Evolutionary conservation across 768 basidiomycete genomes (phyloP), one percentile per base, ranked within the genome.

Genomic region (Lactarius pseudohatsudake): DNA sequence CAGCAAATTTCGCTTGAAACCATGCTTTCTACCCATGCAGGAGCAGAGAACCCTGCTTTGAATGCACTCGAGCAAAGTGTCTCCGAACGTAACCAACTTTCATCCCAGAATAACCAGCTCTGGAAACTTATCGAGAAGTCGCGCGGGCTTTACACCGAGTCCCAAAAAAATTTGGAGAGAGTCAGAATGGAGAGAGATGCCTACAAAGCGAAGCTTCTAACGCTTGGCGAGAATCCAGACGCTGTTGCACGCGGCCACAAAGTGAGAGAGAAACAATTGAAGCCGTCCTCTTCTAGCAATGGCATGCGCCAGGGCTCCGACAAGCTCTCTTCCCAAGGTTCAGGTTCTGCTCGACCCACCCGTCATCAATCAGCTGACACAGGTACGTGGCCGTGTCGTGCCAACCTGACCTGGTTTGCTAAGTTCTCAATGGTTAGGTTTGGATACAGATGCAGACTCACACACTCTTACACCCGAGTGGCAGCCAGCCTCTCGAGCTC

Each of bases 71-170:
- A 94, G 30, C 84, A 87, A 65, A 85, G 87, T 9, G 80, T 96
- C 32, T 81, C 81, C 18, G 95, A 98, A 72, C 85, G 94, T 70
- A 96, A 96, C 73, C 77, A 80, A 47, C 85, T 95, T 59, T 85
- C 89, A 13, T 77, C 86, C 4, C 94, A 96, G 79, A 96, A 96
- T 75, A 79, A 87, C 18, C 93, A 96, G 78, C 85, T 96, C 26
- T 96, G 95, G 95, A 96, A 95, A 76, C 84, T 96, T 69, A 89
- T 96, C 74, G 93, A 96, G 82, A 96, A 94, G 75, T 92, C 95
- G 76, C 85, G 92, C 63, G 77, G 85, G 26, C 91, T 87, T n/a
- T 91, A 91, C 74, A 86, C 84, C 66, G 86, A 90, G 64, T 85
- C 92, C 63, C 80, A 90, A 75, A 91, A 91, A 77, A 93, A 96